These are phyloP conservation scores for Myrica gale DNA, from an alignment of 306 rosid genomes.

Conservation along the genomic window DNA sequence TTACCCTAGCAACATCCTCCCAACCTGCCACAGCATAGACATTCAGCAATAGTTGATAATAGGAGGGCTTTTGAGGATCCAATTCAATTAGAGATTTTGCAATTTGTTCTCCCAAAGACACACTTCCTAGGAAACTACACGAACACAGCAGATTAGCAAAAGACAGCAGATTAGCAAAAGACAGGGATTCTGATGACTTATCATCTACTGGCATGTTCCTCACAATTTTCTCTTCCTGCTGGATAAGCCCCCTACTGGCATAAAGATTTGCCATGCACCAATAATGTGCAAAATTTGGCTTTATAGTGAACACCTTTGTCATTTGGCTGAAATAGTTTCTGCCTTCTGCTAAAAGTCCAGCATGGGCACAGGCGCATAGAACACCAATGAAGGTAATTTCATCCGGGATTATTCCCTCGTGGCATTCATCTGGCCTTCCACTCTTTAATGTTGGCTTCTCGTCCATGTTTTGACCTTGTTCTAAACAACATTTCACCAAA, in stretches of 20 bases:
- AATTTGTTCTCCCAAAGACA: constrained; percentile 52
- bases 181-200: constrained; percentile 37
- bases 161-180: constrained; percentile 53
- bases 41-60: constrained; percentile 58
- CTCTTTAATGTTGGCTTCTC: constrained; percentile 18
- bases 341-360: constrained; percentile 50
- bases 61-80: constrained; percentile 56
- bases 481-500: constrained; percentile 44
- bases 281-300: constrained; percentile 71
- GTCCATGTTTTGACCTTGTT: constrained; percentile 26
- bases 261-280: constrained; percentile 77
- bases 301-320: constrained; percentile 42
- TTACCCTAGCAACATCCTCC: constrained; percentile 64
- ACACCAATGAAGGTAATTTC: constrained; percentile 63
- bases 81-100: constrained; percentile 48
- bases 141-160: constrained; percentile 58
- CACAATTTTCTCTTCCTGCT: constrained; percentile 51
- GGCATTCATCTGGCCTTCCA: constrained; percentile 17
- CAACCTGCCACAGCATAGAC: constrained; percentile 66
- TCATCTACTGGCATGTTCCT: constrained; percentile 41
- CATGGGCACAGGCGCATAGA: constrained; percentile 76
- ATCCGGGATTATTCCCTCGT: constrained; percentile 47
- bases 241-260: constrained; percentile 42
- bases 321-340: constrained; percentile 52
- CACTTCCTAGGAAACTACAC: constrained; percentile 57